A percentile compares a stretch with the other conserved stretches of the same genome.
These are phyloP conservation scores for Blastobotrys elegans DNA, from an alignment of 1,139 yeast genomes.

Conservation along the genomic window DNA sequence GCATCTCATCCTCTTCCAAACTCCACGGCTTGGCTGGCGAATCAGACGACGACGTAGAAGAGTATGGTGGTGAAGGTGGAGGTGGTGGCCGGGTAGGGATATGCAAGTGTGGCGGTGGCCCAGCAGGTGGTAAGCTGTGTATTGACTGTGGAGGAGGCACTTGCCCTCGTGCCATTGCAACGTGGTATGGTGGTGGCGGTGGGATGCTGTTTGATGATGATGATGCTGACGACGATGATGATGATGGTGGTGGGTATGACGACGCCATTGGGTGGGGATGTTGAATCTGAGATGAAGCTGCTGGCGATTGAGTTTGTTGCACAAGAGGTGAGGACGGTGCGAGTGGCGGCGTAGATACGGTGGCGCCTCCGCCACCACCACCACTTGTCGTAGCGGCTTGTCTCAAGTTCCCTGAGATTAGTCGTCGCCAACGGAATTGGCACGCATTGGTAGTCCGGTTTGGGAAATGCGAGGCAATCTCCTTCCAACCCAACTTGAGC, in stretches of 20 bases:
- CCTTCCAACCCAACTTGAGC: conserved; percentile 77
- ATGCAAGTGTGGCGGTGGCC: conserved; percentile 10
- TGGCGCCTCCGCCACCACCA: conserved; percentile 8
- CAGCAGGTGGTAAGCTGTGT: conserved; percentile 10
- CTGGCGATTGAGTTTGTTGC: conserved; percentile 9
- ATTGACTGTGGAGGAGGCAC: conserved; percentile 7
- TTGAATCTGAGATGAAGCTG: not conserved
- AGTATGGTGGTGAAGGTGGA: conserved; percentile 10
- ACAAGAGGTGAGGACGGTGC: conserved; percentile 2
- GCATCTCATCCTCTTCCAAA: conserved; percentile 70
- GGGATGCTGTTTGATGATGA: conserved; percentile 6
- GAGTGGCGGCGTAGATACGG: conserved; percentile 7
- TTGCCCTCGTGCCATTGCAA: conserved; percentile 9
- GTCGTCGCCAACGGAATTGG: conserved; percentile 76
- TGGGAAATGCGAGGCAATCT: conserved; percentile 62
- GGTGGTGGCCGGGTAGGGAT: conserved; percentile 5
- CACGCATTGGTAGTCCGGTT: conserved; percentile 79
- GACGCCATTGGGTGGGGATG: conserved; percentile 1
- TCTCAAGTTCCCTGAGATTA: conserved; percentile 44
- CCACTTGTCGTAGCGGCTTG: not conserved
- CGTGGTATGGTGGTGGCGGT: conserved; percentile 6
- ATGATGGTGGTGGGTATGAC: conserved; percentile 9
- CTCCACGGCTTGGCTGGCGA: conserved; percentile 29
- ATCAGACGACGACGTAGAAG: not conserved
- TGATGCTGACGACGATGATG: conserved; percentile 8